These are phyloP conservation scores for Brassica carinata DNA, from an alignment of 345 rosid genomes.

Conservation along the genomic window DNA sequence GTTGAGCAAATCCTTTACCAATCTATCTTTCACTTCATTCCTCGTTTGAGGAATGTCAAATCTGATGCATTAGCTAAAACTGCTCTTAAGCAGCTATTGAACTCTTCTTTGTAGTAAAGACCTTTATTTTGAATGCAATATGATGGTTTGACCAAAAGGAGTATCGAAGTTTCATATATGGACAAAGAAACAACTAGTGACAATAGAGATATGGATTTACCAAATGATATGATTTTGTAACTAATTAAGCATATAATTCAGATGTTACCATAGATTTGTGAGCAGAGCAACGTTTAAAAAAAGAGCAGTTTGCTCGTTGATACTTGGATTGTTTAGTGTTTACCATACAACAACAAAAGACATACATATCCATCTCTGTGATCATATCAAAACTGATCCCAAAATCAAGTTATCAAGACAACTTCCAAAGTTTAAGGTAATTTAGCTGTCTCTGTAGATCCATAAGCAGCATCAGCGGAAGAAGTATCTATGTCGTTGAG, in stretches of 20 bases:
- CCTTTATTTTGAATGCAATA: too few relatives aligned
- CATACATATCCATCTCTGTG: background rate
- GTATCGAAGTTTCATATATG: too few relatives aligned
- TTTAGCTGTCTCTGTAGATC: slow-evolving; percentile 16
- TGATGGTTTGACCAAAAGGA: too few relatives aligned
- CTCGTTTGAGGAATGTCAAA: too few relatives aligned
- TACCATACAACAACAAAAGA: slow-evolving; percentile 4
- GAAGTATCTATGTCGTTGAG: slow-evolving; percentile 88
- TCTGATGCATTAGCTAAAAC: too few relatives aligned
- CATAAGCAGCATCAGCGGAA: slow-evolving; percentile 80
- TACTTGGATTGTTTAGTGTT: background rate
- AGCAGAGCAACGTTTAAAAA: background rate
- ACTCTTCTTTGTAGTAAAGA: too few relatives aligned
- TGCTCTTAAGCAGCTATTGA: too few relatives aligned
- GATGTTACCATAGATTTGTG: background rate
- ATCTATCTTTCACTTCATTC: too few relatives aligned
- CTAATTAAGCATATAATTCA: background rate
- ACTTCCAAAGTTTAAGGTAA: background rate
- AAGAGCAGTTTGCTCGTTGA: background rate
- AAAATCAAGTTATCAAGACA: background rate
- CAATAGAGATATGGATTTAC: too few relatives aligned
- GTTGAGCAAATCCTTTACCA: too few relatives aligned
- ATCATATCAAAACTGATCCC: background rate
- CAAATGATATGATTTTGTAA: too few relatives aligned
- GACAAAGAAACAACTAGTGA: too few relatives aligned